phyloP scores from a whole-genome alignment of 1,284 basidiomycete species.

The Phaffia rhodozyma region DNA sequence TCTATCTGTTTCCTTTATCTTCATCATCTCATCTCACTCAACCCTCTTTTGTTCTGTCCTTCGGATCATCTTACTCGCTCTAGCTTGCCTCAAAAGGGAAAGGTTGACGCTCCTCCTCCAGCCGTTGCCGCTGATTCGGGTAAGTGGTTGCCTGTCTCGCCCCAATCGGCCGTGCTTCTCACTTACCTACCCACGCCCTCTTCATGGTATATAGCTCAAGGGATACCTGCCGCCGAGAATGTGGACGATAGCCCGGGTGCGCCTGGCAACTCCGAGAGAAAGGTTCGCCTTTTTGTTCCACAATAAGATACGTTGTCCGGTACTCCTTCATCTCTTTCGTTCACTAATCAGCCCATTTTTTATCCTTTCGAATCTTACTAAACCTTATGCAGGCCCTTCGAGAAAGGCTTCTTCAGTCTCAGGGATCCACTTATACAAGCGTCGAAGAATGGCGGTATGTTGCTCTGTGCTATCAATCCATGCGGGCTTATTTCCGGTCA shows the following conservation, averaged over 20 bases:
- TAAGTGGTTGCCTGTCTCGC: no score
- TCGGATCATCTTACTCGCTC: background rate
- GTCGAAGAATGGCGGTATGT: constrained; percentile 33
- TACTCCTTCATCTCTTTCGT: background rate
- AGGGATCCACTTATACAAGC: constrained; percentile 33
- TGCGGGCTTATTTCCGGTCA: constrained; percentile 40
- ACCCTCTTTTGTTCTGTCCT: background rate
- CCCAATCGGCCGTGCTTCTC: no score
- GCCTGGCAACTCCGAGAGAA: background rate
- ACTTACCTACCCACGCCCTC: background rate
- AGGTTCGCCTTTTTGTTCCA: background rate
- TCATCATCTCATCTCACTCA: background rate
- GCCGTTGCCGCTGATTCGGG: no score
- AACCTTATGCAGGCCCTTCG: constrained; percentile 26
- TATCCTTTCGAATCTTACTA: background rate
- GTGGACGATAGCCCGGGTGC: background rate
- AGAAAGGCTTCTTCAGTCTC: constrained; percentile 28
- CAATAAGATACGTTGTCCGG: background rate
- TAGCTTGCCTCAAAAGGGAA: background rate
- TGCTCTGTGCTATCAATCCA: constrained; percentile 17
- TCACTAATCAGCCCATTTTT: background rate
- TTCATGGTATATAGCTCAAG: background rate
- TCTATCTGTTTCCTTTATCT: background rate
- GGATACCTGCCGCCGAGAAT: background rate
- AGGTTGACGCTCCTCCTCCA: no score